Evolutionary conservation across 192 early-diverging fungal genomes (phyloP).

Genomic region (Entomortierella beljakovae): DNA sequence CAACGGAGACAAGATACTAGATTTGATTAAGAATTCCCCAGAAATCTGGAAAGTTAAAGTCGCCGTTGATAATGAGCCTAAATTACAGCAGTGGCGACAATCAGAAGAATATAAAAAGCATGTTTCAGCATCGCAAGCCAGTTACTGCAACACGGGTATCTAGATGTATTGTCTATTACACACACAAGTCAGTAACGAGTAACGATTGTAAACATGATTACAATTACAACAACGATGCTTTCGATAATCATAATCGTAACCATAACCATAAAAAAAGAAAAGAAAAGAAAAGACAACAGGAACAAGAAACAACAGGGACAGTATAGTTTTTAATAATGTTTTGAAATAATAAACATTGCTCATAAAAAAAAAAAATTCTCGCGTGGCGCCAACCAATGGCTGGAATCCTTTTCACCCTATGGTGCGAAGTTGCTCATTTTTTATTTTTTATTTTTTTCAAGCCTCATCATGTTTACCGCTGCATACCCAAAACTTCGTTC

Average conservation of each 20-base stretch:
- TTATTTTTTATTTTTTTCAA: conserved; percentile 7
- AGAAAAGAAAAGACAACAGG: no score
- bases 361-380: no score
- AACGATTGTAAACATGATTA: no score
- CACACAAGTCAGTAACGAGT: no score
- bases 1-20: conserved; percentile 20
- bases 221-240: no score
- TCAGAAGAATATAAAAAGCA: conserved; percentile 28
- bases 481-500: conserved; percentile 36
- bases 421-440: background rate
- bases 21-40: conserved; percentile 13
- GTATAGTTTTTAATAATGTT: no score
- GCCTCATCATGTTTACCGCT: conserved; percentile 20
- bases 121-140: background rate
- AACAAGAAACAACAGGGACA: no score
- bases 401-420: background rate
- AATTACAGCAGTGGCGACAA: conserved; percentile 29
- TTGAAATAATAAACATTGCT: no score
- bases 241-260: no score
- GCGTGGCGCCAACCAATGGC: background rate
- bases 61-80: conserved; percentile 24
- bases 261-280: no score
- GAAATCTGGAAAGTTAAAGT: conserved; percentile 49
- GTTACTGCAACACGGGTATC: conserved; percentile 24
- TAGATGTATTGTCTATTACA: no score